phyloP scores from a whole-genome alignment of 352 stramenopile species.

The Phytophthora tubulina region DNA sequence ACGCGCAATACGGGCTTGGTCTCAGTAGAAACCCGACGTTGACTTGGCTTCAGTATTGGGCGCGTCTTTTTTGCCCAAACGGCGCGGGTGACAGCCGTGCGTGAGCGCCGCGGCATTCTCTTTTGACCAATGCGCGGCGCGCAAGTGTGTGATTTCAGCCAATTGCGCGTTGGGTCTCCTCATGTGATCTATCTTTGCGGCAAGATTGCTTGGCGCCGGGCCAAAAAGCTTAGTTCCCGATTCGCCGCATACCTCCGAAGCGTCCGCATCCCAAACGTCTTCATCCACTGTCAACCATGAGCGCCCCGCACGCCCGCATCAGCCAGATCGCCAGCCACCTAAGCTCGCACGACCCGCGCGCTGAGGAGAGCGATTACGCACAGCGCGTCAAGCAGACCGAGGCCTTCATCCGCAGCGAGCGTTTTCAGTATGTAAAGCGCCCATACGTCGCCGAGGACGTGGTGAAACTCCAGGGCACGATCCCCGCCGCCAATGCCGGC shows the following conservation, averaged over 20 bases:
- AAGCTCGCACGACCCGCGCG: slow-evolving; percentile 58
- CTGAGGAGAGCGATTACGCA: slow-evolving; percentile 70
- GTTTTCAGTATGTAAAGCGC: slow-evolving; percentile 85
- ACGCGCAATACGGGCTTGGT: slow-evolving; percentile 31
- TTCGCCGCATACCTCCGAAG: slow-evolving; percentile 50
- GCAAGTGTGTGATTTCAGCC: slow-evolving; percentile 5
- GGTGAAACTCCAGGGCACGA: slow-evolving; percentile 87
- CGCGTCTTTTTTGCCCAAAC: slow-evolving; percentile 50
- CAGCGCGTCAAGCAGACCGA: slow-evolving; percentile 80
- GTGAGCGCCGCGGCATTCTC: slow-evolving; percentile 37
- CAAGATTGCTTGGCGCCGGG: slow-evolving; percentile 21
- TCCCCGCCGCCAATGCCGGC: slow-evolving; percentile 59
- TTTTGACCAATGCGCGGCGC: slow-evolving; percentile 37
- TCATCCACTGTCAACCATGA: slow-evolving; percentile 46
- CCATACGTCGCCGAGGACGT: slow-evolving; percentile 86
- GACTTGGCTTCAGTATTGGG: slow-evolving; percentile 24
- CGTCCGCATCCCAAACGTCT: slow-evolving; percentile 4
- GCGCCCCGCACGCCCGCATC: slow-evolving; percentile 70
- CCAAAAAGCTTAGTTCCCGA: slow-evolving; percentile 50
- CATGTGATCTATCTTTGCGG: slow-evolving; percentile 26
- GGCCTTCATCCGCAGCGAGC: slow-evolving; percentile 75
- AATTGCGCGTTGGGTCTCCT: slow-evolving; percentile 36
- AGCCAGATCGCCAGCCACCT: slow-evolving; percentile 78
- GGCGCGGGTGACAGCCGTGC: slow-evolving; percentile 57
- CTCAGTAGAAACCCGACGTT: slow-evolving; percentile 16